phyloP scores from a whole-genome alignment of 2,329 filamentous ascomycete species.

The Sporothrix globosa region DNA sequence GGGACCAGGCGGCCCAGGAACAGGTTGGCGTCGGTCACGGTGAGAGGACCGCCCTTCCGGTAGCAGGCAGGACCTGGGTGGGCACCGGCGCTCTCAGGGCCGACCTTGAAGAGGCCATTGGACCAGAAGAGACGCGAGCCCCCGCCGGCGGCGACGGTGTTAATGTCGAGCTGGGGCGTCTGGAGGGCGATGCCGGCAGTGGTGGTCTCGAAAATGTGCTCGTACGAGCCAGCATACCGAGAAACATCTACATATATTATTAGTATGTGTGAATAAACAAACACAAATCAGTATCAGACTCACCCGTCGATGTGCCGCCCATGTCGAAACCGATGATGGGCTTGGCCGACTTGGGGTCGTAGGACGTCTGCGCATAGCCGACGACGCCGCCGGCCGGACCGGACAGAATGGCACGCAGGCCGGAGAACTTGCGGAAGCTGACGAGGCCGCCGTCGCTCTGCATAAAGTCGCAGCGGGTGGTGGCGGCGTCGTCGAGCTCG shows the following conservation, averaged over 20 bases:
- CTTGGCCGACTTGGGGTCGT: constrained; percentile 66
- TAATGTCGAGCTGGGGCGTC: constrained; percentile 88
- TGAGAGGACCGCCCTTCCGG: constrained; percentile 54
- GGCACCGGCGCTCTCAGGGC: constrained; percentile 76
- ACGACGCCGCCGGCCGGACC: constrained; percentile 73
- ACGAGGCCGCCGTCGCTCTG: constrained; percentile 60
- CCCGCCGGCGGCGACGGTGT: constrained; percentile 83
- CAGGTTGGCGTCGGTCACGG: constrained; percentile 66
- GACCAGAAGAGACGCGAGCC: constrained; percentile 67
- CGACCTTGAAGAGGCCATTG: constrained; percentile 85
- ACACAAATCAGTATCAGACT: not conserved
- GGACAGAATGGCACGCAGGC: constrained; percentile 63
- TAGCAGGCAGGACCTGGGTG: constrained; percentile 71
- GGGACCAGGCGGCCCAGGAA: constrained; percentile 60
- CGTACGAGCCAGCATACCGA: constrained; percentile 56
- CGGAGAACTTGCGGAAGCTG: constrained; percentile 35
- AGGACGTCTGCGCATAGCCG: constrained; percentile 73
- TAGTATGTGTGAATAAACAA: too few species aligned
- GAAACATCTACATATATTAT: constrained; percentile 10
- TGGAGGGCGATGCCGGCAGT: constrained; percentile 83
- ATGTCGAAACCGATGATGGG: constrained; percentile 72
- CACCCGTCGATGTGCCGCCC: constrained; percentile 27
- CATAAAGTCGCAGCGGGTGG: constrained; percentile 71
- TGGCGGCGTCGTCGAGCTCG: not conserved
- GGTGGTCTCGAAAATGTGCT: constrained; percentile 71